A percentile compares a stretch with the other conserved stretches of the same genome.
Evolutionary conservation across 805 yeast genomes (phyloP).

Genomic region (Candida xyloterini): DNA sequence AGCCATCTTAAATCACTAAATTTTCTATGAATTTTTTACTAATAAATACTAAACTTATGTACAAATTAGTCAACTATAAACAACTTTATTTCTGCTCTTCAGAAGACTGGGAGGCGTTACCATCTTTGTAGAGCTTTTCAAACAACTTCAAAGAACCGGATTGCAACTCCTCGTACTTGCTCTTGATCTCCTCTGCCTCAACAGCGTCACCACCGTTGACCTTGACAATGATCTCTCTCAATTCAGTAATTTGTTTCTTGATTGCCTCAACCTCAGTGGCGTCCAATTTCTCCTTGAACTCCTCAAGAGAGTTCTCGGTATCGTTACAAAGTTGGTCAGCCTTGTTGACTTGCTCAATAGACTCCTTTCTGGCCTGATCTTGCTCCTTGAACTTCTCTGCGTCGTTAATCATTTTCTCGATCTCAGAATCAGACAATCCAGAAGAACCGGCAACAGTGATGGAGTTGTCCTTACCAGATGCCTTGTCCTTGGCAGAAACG

Average conservation of each 20-base stretch:
- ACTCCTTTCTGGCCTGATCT: constrained; percentile 58
- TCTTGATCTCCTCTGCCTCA: constrained; percentile 57
- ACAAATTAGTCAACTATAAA: constrained; percentile 12
- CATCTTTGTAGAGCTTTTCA: constrained; percentile 57
- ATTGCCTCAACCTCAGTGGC: constrained; percentile 47
- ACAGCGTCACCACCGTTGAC: constrained; percentile 50
- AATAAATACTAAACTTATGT: constrained; percentile 7
- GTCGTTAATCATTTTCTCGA: constrained; percentile 59
- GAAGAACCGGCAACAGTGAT: constrained; percentile 70
- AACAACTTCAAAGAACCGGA: constrained; percentile 71
- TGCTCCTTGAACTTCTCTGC: constrained; percentile 59
- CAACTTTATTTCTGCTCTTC: constrained; percentile 18
- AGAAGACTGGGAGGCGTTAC: constrained; percentile 14
- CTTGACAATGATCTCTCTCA: constrained; percentile 65
- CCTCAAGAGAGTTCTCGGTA: constrained; percentile 80
- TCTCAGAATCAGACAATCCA: constrained; percentile 68
- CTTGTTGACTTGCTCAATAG: constrained; percentile 70
- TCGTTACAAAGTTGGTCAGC: constrained; percentile 81
- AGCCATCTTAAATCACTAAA: neutral
- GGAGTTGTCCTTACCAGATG: constrained; percentile 73
- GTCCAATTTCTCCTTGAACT: constrained; percentile 63
- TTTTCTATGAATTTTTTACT: constrained; percentile 1
- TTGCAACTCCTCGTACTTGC: constrained; percentile 73
- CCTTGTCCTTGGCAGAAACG: constrained; percentile 77
- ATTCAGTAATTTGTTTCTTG: constrained; percentile 51